Evolutionary conservation across 257 asterid species (phyloP).

Genomic region (Forsythia suspensa): DNA sequence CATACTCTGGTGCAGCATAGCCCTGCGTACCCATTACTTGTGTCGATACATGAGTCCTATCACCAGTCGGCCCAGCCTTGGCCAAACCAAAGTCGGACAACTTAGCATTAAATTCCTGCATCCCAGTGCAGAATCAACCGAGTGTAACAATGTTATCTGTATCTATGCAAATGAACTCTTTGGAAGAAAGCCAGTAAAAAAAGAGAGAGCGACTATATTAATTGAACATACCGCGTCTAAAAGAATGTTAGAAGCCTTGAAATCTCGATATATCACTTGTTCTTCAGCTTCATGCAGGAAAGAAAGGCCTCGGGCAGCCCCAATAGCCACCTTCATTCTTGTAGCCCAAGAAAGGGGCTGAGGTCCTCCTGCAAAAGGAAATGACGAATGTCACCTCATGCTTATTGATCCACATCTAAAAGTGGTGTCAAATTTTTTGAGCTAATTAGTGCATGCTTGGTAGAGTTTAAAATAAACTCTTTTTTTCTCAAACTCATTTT

Average conservation of each 20-base stretch:
- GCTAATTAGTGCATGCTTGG: background rate
- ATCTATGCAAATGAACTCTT: background rate
- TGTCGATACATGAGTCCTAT: slow-evolving; percentile 70
- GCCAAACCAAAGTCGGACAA: slow-evolving; percentile 70
- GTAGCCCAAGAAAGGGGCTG: slow-evolving; percentile 52
- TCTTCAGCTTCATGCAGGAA: slow-evolving; percentile 55
- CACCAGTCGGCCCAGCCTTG: slow-evolving; percentile 69
- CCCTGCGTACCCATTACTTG: slow-evolving; percentile 76
- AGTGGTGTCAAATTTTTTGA: too few relatives aligned
- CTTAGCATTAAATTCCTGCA: slow-evolving; percentile 69
- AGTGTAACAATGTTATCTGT: background rate
- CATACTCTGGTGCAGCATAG: slow-evolving; percentile 79
- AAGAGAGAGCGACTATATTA: background rate
- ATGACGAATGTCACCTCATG: background rate
- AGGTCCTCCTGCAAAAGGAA: slow-evolving; percentile 41
- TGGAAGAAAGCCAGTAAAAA: background rate
- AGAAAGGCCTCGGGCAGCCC: slow-evolving; percentile 55
- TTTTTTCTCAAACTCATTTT: too few relatives aligned
- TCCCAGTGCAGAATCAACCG: background rate
- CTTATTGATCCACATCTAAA: slow-evolving; percentile 7
- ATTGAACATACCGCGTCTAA: slow-evolving; percentile 38
- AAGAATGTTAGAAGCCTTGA: slow-evolving; percentile 55
- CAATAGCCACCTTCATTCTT: slow-evolving; percentile 53
- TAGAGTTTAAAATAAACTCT: too few relatives aligned
- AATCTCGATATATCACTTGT: slow-evolving; percentile 53